Evolutionary conservation across 2,329 filamentous ascomycete species (phyloP), one percentile per base, ranked within the genome.

Genomic region (Pleurostoma richardsiae): DNA sequence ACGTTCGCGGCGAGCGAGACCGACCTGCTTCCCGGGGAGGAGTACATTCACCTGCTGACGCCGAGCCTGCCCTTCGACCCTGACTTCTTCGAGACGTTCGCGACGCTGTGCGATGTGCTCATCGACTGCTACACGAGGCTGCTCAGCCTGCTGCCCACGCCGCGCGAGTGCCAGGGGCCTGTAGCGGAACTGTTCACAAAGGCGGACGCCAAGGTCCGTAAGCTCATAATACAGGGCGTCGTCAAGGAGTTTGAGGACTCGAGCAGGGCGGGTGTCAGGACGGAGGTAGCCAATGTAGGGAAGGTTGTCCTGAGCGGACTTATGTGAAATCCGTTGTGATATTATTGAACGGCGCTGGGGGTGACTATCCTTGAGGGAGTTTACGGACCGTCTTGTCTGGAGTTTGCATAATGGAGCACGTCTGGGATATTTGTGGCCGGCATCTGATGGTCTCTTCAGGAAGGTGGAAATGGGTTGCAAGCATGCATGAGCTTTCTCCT

Each of bases 21-120:
- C 6, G 87, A 90, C 52, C 74, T 90, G 28, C 71, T 88, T 1
- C 85, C 87, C 0, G 90, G 90, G 36, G 90, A 95, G 60, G 89
- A 95, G 59, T 99, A 96, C 64, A 82, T 83, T 0, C 85, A 92
- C 63, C 76, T 99, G 2, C 77, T 96, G 26, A 97, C 92, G n/a
- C 94, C 94, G 0, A 86, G 84, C 11, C 71, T 99, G 42, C 94
- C 94, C 0, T 99, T 99, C 61, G 91, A 97, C 54, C 94, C 94
- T 0, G 94, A 99, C 67, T 99, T 96, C 60, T 94, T 92, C 65
- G 90, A 95, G 70, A 96, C 91, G 0, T 97, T 97, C 69, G 86
- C 90, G 10, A 96, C 94, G 10, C 76, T 99, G 5, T 97, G 94
- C 70, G 94, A 99, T 62, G 89, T 95, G 3, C 72, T 99, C 51